Base-by-base conservation (phyloP, 2,329 filamentous ascomycete genomes). In the Hypomyces rosellus region DNA sequence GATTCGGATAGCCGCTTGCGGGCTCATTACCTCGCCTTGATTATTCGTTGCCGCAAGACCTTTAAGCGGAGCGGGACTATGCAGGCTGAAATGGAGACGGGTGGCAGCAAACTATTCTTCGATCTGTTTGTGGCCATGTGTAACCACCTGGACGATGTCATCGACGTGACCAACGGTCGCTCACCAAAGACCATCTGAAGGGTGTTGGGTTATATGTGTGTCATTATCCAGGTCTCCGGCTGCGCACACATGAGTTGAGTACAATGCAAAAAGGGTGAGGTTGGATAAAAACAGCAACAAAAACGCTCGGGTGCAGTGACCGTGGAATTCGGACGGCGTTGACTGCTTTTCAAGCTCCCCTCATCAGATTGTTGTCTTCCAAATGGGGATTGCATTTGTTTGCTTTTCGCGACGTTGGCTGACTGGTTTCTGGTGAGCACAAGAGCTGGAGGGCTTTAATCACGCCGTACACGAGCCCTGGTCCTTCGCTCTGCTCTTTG, bases 61-160 rank as follows among this genome's bases (percentile, higher is more conserved):
- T 96, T 97, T 73, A 96, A 96, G 85, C 85, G 88, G 74, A 96
- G 90, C 76, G 91, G 91, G 73, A 96, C 91, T 72, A 95, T 96
- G 90, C 91, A 96, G 81, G 86, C 88, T 76, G 91, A 96, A 77
- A 96, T 97, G 91, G 89, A 96, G 77, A 84, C 84, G 71, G 90
- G 91, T 69, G 90, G 75, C 65, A 80, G 82, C 74, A 91, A 91
- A 79, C 80, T 96, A 74, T 96, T 93, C 80, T 97, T 97, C 75
- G 91, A 96, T 79, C 78, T 97, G 72, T 97, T 96, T 71, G 91
- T 96, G 68, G 91, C 91, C 64, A 88, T 96, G 86, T 95, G 89
- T 79, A 96, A 96, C 75, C 91, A 96, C 76, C 86, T 96, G 66
- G 91, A 96, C 80, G 91, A 96, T 72, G 84, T 96, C 73, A 86